These are phyloP conservation scores for Alternaria sp. DNA, from an alignment of 2,329 filamentous ascomycete species.

Conservation along the genomic window DNA sequence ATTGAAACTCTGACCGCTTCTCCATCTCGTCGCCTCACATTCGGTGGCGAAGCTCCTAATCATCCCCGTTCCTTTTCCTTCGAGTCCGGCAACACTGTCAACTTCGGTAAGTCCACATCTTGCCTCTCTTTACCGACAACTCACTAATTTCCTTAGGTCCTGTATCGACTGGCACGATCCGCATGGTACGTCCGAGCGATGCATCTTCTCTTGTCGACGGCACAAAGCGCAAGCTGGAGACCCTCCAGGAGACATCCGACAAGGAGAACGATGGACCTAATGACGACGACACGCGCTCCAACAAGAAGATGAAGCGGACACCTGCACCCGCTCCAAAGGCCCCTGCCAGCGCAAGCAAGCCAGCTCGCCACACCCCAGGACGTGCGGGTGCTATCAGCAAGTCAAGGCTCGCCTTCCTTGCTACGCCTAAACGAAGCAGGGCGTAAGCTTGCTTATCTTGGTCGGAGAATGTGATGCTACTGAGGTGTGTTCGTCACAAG, in stretches of 20 bases:
- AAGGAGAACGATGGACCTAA: conserved; percentile 52
- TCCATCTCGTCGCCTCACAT: conserved; percentile 45
- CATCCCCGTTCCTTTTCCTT: conserved; percentile 57
- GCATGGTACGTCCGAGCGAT: conserved; percentile 55
- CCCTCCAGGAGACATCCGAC: conserved; percentile 45
- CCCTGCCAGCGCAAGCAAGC: conserved; percentile 37
- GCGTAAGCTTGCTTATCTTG: conserved; percentile 15
- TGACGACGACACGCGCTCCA: conserved; percentile 37
- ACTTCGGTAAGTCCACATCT: conserved; percentile 41
- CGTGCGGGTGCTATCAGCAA: conserved; percentile 43
- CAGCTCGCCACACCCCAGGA: conserved; percentile 38
- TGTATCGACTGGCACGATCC: conserved; percentile 47
- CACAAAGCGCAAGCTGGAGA: conserved; percentile 56
- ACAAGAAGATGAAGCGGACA: conserved; percentile 43
- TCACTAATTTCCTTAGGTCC: conserved; percentile 31
- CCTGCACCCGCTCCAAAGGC: conserved; percentile 37
- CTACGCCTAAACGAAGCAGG: conserved; percentile 48
- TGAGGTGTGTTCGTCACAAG: background rate
- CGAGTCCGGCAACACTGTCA: conserved; percentile 53
- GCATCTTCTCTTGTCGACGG: conserved; percentile 36
- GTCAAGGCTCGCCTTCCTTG: conserved; percentile 47
- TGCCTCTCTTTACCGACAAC: background rate
- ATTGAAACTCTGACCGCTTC: conserved; percentile 33
- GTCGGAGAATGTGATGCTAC: background rate
- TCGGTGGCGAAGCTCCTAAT: conserved; percentile 35